Percentiles rank a stretch among this genome's conserved stretches.
Conservation (phyloP, 371 early-diverging fungal genomes). For the Mycotypha africana region DNA sequence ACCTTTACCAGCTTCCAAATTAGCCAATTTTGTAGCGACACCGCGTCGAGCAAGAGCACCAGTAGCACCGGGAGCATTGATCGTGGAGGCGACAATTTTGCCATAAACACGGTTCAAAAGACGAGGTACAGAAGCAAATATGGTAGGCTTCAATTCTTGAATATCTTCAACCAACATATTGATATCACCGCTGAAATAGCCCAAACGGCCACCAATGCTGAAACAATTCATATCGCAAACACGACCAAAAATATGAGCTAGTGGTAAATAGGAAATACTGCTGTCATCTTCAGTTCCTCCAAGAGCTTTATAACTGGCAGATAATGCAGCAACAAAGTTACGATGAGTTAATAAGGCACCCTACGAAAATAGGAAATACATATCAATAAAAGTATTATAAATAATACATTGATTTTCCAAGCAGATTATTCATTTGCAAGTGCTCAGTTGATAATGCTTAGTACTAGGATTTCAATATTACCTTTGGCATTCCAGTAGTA, state of each 20-base stretch:
- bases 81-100: conserved; percentile 65
- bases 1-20: conserved; percentile 56
- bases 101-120: conserved; percentile 90
- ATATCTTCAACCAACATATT: conserved; percentile 81
- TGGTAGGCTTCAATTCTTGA: conserved; percentile 73
- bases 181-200: conserved; percentile 83
- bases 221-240: conserved; percentile 25
- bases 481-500: conserved; percentile 71
- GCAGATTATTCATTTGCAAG: no score
- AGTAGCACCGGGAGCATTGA: conserved; percentile 61
- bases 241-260: conserved; percentile 94
- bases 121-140: conserved; percentile 88
- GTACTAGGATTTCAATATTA: no score
- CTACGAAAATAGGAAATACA: conserved; percentile 20
- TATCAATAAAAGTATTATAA: no score
- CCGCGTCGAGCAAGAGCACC: conserved; percentile 59
- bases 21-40: conserved; percentile 50
- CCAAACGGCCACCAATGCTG: conserved; percentile 58
- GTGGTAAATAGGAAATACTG: conserved; percentile 72
- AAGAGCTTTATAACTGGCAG: conserved; percentile 20
- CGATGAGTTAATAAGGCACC: conserved; percentile 50
- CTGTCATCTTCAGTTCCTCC: conserved; percentile 27
- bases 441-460: no score
- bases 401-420: no score
- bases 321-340: conserved; percentile 42